phyloP scores from a whole-genome alignment of 2,329 filamentous ascomycete genomes.

The Cercospora berteroae region DNA sequence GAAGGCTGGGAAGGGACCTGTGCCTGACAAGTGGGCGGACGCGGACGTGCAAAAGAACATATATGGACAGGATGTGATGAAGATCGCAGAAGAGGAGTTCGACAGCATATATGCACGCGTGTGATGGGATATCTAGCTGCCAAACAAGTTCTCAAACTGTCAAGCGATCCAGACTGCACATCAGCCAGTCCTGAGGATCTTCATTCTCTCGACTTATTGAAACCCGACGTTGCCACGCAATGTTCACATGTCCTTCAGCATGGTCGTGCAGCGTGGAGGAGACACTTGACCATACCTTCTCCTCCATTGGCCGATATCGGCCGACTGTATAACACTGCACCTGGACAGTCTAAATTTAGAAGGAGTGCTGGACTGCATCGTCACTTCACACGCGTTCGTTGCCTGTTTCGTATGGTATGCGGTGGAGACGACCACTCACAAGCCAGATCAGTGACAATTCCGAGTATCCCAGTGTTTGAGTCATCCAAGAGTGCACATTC shows the following conservation, averaged over 20 bases:
- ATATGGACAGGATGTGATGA: slow-evolving; percentile 48
- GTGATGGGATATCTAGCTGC: background rate
- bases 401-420: background rate
- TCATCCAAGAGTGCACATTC: background rate
- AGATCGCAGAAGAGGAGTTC: slow-evolving; percentile 47
- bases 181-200: background rate
- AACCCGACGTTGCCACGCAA: background rate
- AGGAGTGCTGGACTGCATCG: background rate
- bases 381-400: background rate
- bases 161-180: too few species aligned
- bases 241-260: background rate
- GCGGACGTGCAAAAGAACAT: slow-evolving; percentile 51
- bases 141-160: background rate
- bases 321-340: background rate
- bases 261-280: background rate
- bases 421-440: background rate
- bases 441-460: background rate
- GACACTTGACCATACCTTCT: background rate
- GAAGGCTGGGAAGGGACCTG: slow-evolving; percentile 42
- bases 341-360: background rate
- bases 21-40: slow-evolving; percentile 55
- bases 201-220: background rate
- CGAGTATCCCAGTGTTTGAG: background rate
- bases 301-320: background rate
- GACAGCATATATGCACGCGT: slow-evolving; percentile 36